These are phyloP conservation scores for Aureobasidium uvarum DNA, from an alignment of 2,329 filamentous ascomycete genomes.

Conservation along the genomic window DNA sequence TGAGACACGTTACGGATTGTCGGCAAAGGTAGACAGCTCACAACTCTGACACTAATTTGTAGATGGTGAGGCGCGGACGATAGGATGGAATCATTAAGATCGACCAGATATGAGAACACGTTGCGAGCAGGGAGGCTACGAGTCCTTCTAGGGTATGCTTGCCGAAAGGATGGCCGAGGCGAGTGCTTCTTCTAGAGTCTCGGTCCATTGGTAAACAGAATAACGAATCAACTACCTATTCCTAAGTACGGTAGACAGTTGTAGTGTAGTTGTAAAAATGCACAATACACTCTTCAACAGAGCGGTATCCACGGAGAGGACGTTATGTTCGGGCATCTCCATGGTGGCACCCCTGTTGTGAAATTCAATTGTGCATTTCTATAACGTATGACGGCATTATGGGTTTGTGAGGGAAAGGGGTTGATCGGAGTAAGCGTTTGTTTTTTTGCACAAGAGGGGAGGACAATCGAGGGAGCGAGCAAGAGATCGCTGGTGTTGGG, in stretches of 20 bases:
- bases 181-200: background rate
- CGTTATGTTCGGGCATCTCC: too few species aligned
- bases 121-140: too few species aligned
- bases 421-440: too few species aligned
- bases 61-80: background rate
- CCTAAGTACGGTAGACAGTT: too few species aligned
- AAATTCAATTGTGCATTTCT: too few species aligned
- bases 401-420: too few species aligned
- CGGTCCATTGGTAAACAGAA: background rate
- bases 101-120: background rate
- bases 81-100: background rate
- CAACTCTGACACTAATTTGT: background rate
- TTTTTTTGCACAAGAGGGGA: too few species aligned
- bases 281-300: background rate
- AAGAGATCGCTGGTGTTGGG: background rate
- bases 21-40: background rate
- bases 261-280: too few species aligned
- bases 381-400: too few species aligned
- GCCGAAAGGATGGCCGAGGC: background rate
- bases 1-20: background rate
- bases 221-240: background rate
- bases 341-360: too few species aligned
- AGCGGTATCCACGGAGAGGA: too few species aligned
- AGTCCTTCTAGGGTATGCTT: background rate
- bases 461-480: background rate